phyloP scores from a whole-genome alignment of 352 stramenopile species.

The Phytopythium montanum region DNA sequence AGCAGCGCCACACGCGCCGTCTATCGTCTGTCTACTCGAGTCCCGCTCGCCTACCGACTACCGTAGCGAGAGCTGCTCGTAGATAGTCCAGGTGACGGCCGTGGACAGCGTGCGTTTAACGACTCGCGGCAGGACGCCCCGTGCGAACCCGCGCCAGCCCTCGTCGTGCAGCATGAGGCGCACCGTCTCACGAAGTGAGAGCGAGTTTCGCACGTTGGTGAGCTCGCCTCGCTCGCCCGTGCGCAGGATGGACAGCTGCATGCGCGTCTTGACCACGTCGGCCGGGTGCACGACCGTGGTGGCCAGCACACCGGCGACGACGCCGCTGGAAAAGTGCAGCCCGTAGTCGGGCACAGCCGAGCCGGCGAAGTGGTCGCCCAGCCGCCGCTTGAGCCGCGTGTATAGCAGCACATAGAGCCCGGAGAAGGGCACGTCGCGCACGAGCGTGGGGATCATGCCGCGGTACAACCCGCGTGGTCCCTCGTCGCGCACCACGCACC shows the following conservation, averaged over 20 bases:
- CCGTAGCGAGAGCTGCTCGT: conserved; percentile 89
- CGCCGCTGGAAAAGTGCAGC: conserved; percentile 77
- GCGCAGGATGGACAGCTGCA: conserved; percentile 77
- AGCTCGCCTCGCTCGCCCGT: conserved; percentile 21
- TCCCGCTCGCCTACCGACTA: conserved; percentile 19
- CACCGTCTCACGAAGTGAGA: conserved; percentile 64
- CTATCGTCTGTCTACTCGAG: not conserved
- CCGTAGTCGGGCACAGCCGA: conserved; percentile 44
- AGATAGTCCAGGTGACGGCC: conserved; percentile 99
- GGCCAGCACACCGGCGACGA: conserved; percentile 69
- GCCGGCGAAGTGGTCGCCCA: conserved; percentile 34
- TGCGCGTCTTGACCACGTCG: conserved; percentile 87
- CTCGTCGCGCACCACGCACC: conserved; percentile 60
- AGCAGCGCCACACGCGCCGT: not conserved
- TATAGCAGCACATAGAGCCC: conserved; percentile 87
- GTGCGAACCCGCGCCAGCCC: conserved; percentile 91
- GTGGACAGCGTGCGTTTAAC: conserved; percentile 97
- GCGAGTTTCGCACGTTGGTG: conserved; percentile 44
- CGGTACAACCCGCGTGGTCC: conserved; percentile 78
- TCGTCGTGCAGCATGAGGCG: conserved; percentile 90
- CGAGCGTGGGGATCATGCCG: conserved; percentile 79
- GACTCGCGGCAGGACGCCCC: conserved; percentile 92
- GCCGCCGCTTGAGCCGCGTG: conserved; percentile 52
- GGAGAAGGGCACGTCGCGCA: conserved; percentile 88
- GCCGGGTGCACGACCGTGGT: conserved; percentile 84